Base-by-base conservation (phyloP, 257 asterid genomes). In the Echium plantagineum region DNA sequence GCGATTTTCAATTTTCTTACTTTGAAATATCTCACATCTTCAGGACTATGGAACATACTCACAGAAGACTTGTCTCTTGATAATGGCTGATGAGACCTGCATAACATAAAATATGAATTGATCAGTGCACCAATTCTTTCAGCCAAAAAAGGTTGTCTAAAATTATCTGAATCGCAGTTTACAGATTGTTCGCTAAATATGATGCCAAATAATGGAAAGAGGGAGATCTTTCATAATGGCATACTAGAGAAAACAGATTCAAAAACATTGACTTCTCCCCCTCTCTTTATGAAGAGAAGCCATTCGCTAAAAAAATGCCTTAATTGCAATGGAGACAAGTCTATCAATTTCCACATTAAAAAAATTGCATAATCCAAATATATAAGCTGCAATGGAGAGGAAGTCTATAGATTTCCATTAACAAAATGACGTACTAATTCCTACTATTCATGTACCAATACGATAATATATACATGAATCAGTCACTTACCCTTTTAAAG, bases 11-110 rank as follows among this genome's bases (percentile, higher is more conserved):
- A 53, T 8, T 17, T 32, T 35, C 70, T 68, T 64, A 89, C 99
- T 97, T 89, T 93, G 94, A 93, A 93, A 96, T 96, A 93, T 84
- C 67, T 89, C 62, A 93, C 97, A 64, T 93, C 99, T 77, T 93
- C 99, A 1, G 97, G 97, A 68, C 64, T 93, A 67, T 89, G 99
- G 65, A 93, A 89, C 99, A 93, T 89, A 73, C 97, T 79, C 69
- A 89, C 96, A 2, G 96, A 84, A 15, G 99, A 90, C 76, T 86
- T 93, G 52, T 72, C 57, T 83, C 89, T 93, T 35, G 99, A 93
- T 32, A 93, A 97, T 67, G 96, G 81, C 61, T 77, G 96, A n/a
- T 97, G 97, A 65, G 89, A 93, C 24, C 99, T 93, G 94, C 89
- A 82, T 20, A 61, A 67, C 63, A 73, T 32, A 58, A 24, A 57